Conservation (phyloP, 2,329 filamentous ascomycete genomes). For the Hymenoscyphus fructigenus region DNA sequence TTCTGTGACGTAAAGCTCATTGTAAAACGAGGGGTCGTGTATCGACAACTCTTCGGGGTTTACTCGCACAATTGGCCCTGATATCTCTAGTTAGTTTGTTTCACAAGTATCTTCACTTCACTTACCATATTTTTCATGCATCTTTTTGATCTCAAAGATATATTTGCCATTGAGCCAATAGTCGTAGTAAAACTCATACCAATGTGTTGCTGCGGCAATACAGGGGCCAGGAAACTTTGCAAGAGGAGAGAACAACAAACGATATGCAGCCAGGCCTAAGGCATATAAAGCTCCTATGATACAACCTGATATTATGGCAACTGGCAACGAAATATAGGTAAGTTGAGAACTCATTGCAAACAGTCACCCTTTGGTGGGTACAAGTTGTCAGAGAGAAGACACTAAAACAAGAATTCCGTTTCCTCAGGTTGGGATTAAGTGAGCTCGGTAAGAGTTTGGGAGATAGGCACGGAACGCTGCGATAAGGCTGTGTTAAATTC, state of each 20-base stretch:
- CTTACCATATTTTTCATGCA: conserved; percentile 44
- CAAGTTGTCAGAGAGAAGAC: too few species aligned
- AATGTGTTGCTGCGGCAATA: conserved; percentile 30
- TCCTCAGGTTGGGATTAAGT: too few species aligned
- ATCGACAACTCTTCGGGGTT: conserved; percentile 42
- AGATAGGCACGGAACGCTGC: too few species aligned
- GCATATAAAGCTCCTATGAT: neutral
- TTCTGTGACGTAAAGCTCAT: conserved; percentile 38
- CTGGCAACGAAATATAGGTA: too few species aligned
- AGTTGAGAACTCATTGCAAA: too few species aligned
- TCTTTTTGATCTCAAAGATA: conserved; percentile 42
- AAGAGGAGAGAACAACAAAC: conserved; percentile 34
- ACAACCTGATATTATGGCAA: too few species aligned
- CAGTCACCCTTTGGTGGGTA: too few species aligned
- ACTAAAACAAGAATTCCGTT: too few species aligned
- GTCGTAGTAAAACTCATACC: conserved; percentile 41
- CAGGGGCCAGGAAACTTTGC: conserved; percentile 34
- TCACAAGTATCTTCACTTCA: neutral
- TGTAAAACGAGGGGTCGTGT: conserved; percentile 37
- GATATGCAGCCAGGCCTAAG: conserved; percentile 13
- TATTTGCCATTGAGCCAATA: conserved; percentile 42
- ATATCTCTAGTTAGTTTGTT: neutral
- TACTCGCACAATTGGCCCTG: conserved; percentile 36
- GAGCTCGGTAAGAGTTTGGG: too few species aligned
- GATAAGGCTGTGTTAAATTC: too few species aligned